Base-by-base conservation (phyloP, 2,329 filamentous ascomycete species). In the Ophiosphaerella herpotricha region DNA sequence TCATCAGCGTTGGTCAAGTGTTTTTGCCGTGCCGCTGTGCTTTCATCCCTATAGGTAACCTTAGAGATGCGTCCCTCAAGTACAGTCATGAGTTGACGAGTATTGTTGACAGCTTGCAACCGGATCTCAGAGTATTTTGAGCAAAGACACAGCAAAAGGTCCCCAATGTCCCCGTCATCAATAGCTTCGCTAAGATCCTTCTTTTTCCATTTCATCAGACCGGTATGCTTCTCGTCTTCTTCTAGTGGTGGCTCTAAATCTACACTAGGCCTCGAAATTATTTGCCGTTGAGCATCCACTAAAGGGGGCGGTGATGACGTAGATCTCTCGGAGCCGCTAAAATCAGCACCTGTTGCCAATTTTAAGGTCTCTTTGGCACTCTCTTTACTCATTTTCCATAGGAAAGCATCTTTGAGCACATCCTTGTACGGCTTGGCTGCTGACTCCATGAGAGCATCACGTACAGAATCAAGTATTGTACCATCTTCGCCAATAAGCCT, bases 161-260 rank as follows among this genome's bases (percentile, higher is more conserved):
- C 81, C 12, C 82, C 79, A 18, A 90, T 80, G 61, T 89, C 82
- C 6, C 88, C 89, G 56, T 94, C 89, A 61, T 94, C 90, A 7
- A 95, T 78, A 1, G 91, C 83, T 63, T 92, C 86, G 37, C 92
- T 88, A 0, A 90, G 77, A 29, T 90, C 87, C 66, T 95, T 93
- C 55, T 84, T 82, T 36, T 83, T 80, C 91, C 90, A 96, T 64
- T 77, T 77, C 50, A 77, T 75, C 12, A 86, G 73, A 14, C 76
- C 77, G 2, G 70, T 67, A 40, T 79, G 77, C 39, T 75, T 75
- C 34, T 75, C 62, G 11, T 75, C 70, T 51, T 80, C 77, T 23
- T 54, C 39, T 1, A 76, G 73, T 7, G 75, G 75, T 5, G 66
- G 48, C 34, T 69, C 62, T n/a, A 77, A 51, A 46, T 70, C 60